phyloP scores from a whole-genome alignment of 108 stramenopile genomes.

The Skeletonema costatum region DNA sequence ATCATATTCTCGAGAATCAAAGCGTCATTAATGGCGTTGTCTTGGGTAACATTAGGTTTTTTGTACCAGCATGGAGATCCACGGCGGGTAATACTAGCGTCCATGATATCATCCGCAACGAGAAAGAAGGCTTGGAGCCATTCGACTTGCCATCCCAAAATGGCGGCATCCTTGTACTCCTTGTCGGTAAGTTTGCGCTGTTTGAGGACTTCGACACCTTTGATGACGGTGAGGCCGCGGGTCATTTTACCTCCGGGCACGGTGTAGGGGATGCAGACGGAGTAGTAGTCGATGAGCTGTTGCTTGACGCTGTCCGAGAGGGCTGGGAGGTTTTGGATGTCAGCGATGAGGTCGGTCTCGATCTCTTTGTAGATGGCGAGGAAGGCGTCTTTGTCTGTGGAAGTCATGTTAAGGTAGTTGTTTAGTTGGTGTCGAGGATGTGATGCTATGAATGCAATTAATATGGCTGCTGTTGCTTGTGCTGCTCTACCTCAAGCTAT shows the following conservation, averaged over 20 bases:
- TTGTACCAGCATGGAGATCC: conserved; percentile 98
- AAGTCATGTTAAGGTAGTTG: conserved; percentile 13
- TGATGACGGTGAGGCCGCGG: conserved; percentile 86
- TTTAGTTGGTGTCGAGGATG: neutral
- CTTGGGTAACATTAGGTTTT: conserved; percentile 62
- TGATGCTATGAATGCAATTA: neutral
- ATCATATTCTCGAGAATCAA: conserved; percentile 94
- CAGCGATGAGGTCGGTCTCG: conserved; percentile 56
- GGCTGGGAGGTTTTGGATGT: conserved; percentile 68
- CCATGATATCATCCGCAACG: conserved; percentile 99
- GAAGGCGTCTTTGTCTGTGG: conserved; percentile 56
- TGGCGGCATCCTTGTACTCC: conserved; percentile 58
- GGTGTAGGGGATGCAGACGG: conserved; percentile 89
- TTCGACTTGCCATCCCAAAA: conserved; percentile 97
- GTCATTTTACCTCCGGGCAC: conserved; percentile 96
- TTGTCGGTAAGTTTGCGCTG: conserved; percentile 47
- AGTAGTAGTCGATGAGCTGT: conserved; percentile 62
- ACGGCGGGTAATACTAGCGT: conserved; percentile 94
- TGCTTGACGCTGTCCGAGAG: conserved; percentile 50
- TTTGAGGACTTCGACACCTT: conserved; percentile 58
- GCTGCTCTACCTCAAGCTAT: neutral
- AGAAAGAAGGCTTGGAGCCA: conserved; percentile 98
- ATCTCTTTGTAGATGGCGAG: conserved; percentile 61
- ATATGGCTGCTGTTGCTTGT: neutral
- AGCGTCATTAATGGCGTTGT: conserved; percentile 96